These are phyloP conservation scores for Adansonia madagascariensis DNA, from an alignment of 441 rosid species.

Conservation along the genomic window DNA sequence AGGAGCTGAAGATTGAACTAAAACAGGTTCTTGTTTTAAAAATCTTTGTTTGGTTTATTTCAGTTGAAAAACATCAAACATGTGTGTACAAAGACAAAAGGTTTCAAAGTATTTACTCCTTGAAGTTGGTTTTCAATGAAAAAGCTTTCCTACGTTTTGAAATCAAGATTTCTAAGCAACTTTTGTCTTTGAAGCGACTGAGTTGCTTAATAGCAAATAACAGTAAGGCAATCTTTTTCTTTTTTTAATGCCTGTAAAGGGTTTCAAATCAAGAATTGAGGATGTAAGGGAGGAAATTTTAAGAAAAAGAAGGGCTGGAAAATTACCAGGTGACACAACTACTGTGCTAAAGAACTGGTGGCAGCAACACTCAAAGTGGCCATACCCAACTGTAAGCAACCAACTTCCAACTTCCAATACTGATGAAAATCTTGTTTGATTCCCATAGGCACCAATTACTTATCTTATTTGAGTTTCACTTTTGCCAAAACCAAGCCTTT, in stretches of 20 bases:
- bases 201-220: not conserved
- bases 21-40: slow-evolving; percentile 53
- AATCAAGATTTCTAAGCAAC: not conserved
- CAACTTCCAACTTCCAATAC: not conserved
- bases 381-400: slow-evolving; percentile 86
- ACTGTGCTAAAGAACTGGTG: slow-evolving; percentile 90
- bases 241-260: slow-evolving; percentile 42
- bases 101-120: not conserved
- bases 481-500: not conserved
- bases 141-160: not conserved
- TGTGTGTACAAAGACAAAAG: not conserved
- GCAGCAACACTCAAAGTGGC: slow-evolving; percentile 97
- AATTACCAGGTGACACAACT: slow-evolving; percentile 94
- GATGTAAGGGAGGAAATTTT: slow-evolving; percentile 96
- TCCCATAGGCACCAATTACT: not conserved
- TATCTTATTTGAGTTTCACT: not conserved
- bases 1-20: slow-evolving; percentile 86
- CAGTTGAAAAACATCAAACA: not conserved
- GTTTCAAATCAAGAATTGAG: slow-evolving; percentile 86
- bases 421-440: not conserved
- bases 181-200: not conserved
- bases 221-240: not conserved
- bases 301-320: slow-evolving; percentile 97
- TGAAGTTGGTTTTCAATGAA: not conserved
- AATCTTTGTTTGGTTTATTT: not conserved